phyloP scores from a whole-genome alignment of 352 stramenopile species.

The Phytophthora pluvialis region DNA sequence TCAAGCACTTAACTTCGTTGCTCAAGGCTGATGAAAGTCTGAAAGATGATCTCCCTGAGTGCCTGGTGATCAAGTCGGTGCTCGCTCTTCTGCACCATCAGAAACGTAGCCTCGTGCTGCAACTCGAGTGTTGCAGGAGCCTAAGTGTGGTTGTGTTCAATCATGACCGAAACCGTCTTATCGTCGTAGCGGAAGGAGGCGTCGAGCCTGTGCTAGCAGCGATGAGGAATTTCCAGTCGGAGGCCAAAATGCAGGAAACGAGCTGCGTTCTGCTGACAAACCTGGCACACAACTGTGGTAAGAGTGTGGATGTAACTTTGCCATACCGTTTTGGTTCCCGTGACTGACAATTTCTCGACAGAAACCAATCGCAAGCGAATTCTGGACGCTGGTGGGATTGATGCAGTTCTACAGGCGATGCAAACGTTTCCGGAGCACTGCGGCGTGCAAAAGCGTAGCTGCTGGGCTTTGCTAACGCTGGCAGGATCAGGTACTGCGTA shows the following conservation, averaged over 20 bases:
- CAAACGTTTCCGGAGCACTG: slow-evolving; percentile 77
- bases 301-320: slow-evolving; percentile 4
- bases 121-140: slow-evolving; percentile 81
- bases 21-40: slow-evolving; percentile 59
- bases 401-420: slow-evolving; percentile 87
- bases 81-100: slow-evolving; percentile 71
- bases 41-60: slow-evolving; percentile 85
- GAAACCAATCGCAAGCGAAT: slow-evolving; percentile 88
- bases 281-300: slow-evolving; percentile 84
- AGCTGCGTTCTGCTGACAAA: slow-evolving; percentile 86
- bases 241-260: slow-evolving; percentile 75
- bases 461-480: slow-evolving; percentile 86
- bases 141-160: slow-evolving; percentile 82
- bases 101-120: slow-evolving; percentile 51
- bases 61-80: slow-evolving; percentile 61
- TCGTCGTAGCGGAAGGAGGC: slow-evolving; percentile 70
- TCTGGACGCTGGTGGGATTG: slow-evolving; percentile 68
- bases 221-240: slow-evolving; percentile 64
- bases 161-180: slow-evolving; percentile 76
- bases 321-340: background rate
- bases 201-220: slow-evolving; percentile 62
- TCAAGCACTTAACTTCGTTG: slow-evolving; percentile 59
- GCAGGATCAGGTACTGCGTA: slow-evolving; percentile 61
- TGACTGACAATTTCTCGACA: slow-evolving; percentile 22
- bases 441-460: slow-evolving; percentile 79